A percentile compares a stretch with the other conserved stretches of the same genome.
phyloP scores from a whole-genome alignment of 768 basidiomycete genomes.

The Pholiota molesta region DNA sequence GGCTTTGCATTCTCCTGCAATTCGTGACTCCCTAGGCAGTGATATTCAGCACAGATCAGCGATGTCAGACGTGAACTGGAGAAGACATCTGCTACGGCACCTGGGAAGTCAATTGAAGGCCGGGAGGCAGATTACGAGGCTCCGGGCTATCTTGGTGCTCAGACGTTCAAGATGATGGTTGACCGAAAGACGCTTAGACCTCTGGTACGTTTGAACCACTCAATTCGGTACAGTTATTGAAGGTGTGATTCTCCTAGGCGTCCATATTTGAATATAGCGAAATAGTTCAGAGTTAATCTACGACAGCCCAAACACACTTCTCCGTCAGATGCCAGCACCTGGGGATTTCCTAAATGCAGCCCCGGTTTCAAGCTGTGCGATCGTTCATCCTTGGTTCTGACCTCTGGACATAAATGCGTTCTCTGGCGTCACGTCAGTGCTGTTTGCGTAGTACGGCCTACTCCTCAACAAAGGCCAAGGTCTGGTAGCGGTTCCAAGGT shows the following conservation, averaged over 20 bases:
- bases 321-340: neutral
- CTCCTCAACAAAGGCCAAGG: neutral
- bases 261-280: neutral
- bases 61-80: neutral
- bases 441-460: neutral
- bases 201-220: neutral
- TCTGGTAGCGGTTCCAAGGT: neutral
- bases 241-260: neutral
- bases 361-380: neutral
- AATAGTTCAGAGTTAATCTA: neutral
- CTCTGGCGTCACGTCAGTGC: neutral
- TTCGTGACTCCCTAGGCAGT: neutral
- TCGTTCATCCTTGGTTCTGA: neutral
- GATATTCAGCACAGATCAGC: neutral
- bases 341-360: neutral
- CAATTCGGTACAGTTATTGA: neutral
- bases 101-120: neutral
- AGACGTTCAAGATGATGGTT: neutral
- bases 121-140: neutral
- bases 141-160: neutral
- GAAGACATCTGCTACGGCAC: neutral
- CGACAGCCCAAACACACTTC: neutral
- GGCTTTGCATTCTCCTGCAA: neutral
- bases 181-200: neutral
- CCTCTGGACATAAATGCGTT: neutral